These are phyloP conservation scores for Candida sanyaensis DNA, from an alignment of 1,139 yeast species.

Conservation along the genomic window DNA sequence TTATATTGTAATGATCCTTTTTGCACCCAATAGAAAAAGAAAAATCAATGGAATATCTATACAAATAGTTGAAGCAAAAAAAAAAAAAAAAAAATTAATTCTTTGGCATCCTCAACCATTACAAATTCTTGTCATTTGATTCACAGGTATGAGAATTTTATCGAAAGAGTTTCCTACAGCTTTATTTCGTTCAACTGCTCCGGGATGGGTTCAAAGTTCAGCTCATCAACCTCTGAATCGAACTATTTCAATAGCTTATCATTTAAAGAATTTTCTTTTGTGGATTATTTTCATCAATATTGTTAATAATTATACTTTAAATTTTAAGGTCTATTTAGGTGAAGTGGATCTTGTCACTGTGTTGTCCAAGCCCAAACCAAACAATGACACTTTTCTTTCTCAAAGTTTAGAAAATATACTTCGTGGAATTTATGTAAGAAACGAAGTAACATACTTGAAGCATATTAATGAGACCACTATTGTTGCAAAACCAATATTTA, in stretches of 20 bases:
- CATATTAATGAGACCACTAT: constrained; percentile 20
- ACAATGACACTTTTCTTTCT: constrained; percentile 1
- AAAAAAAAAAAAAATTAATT: background rate
- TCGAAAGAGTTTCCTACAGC: constrained; percentile 10
- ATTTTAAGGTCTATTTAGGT: constrained; percentile 7
- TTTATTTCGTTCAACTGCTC: constrained; percentile 8
- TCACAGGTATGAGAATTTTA: constrained; percentile 5
- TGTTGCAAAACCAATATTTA: constrained; percentile 19
- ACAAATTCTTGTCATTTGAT: background rate
- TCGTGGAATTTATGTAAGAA: constrained; percentile 22
- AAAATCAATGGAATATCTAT: background rate
- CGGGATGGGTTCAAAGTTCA: constrained; percentile 8
- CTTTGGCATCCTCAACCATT: background rate
- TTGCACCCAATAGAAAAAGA: background rate
- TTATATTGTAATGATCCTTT: background rate
- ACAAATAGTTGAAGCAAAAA: background rate
- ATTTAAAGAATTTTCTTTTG: constrained; percentile 10
- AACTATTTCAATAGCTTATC: constrained; percentile 1
- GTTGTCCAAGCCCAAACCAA: constrained; percentile 10
- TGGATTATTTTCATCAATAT: constrained; percentile 11
- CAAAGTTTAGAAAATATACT: constrained; percentile 15
- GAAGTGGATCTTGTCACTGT: constrained; percentile 19
- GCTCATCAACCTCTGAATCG: constrained; percentile 1
- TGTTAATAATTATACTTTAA: constrained; percentile 9
- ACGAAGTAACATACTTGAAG: constrained; percentile 21